Evolutionary conservation across 352 stramenopile genomes (phyloP).

Genomic region (Phytophthora multivora): DNA sequence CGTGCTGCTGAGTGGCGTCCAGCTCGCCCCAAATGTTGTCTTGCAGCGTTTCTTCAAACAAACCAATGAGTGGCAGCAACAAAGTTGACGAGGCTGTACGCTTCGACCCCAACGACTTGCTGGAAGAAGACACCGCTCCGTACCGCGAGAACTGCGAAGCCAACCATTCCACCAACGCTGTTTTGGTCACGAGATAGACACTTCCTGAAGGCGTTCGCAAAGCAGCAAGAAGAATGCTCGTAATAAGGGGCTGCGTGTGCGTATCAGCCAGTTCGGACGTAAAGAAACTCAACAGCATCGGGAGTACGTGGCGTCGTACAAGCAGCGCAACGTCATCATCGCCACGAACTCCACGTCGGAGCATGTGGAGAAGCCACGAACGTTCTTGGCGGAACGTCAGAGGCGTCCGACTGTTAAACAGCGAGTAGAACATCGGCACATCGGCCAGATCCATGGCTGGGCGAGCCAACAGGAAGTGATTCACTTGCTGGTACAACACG

Average conservation of each 20-base stretch:
- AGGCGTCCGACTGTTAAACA: constrained; percentile 82
- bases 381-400: constrained; percentile 82
- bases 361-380: constrained; percentile 80
- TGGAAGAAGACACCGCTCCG: constrained; percentile 11
- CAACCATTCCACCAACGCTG: constrained; percentile 69
- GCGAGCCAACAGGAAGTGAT: constrained; percentile 85
- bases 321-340: constrained; percentile 74
- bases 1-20: constrained; percentile 42
- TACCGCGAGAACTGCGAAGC: constrained; percentile 39
- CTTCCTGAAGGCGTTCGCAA: constrained; percentile 55
- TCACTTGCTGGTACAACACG: constrained; percentile 78
- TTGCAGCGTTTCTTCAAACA: constrained; percentile 37
- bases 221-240: constrained; percentile 56
- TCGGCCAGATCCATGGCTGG: constrained; percentile 78
- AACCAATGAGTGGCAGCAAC: constrained; percentile 43
- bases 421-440: constrained; percentile 89
- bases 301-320: constrained; percentile 77
- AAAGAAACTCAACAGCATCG: constrained; percentile 86
- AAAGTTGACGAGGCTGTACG: constrained; percentile 26
- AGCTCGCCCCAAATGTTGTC: constrained; percentile 36
- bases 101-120: constrained; percentile 8
- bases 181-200: constrained; percentile 67
- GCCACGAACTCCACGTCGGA: constrained; percentile 69
- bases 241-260: constrained; percentile 76
- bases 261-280: constrained; percentile 75